These are phyloP conservation scores for Diaporthe nobilis DNA, from an alignment of 2,329 filamentous ascomycete genomes.

Conservation along the genomic window DNA sequence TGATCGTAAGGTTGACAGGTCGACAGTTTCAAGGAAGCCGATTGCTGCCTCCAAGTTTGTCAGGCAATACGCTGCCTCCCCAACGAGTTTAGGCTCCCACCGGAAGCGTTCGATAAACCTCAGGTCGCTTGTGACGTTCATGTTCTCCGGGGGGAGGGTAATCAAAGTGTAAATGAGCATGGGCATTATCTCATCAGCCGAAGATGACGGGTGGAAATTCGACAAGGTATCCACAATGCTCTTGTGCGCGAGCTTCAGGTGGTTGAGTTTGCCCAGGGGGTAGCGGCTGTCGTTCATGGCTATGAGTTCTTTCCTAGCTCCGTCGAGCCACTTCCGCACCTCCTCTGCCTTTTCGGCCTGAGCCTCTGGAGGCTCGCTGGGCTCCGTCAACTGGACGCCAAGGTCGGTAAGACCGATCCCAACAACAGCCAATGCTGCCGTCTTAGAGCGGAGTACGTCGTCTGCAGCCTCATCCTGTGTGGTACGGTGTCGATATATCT, in stretches of 20 bases:
- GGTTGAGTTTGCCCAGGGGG: constrained; percentile 90
- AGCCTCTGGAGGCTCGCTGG: constrained; percentile 68
- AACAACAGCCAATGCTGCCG: constrained; percentile 89
- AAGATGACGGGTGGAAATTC: constrained; percentile 81
- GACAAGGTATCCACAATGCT: constrained; percentile 90
- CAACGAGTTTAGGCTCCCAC: constrained; percentile 86
- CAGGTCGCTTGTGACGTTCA: constrained; percentile 94
- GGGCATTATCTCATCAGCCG: constrained; percentile 96
- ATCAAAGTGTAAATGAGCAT: constrained; percentile 97
- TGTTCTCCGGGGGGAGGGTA: constrained; percentile 85
- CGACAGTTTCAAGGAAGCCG: constrained; percentile 94
- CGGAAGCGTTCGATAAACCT: constrained; percentile 95
- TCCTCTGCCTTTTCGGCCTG: constrained; percentile 74
- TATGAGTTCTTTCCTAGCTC: constrained; percentile 78
- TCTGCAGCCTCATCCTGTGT: constrained; percentile 96
- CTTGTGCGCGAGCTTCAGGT: constrained; percentile 90
- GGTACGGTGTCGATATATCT: constrained; percentile 91
- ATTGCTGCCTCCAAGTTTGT: constrained; percentile 97
- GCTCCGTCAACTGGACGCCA: constrained; percentile 78
- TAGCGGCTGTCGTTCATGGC: constrained; percentile 90
- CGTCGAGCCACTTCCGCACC: constrained; percentile 79
- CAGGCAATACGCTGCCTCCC: constrained; percentile 95
- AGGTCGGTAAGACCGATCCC: constrained; percentile 91
- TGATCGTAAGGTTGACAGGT: constrained; percentile 87
- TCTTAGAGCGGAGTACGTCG: constrained; percentile 94